Percentiles rank a stretch among this genome's conserved stretches.
Conservation (phyloP, 2,329 filamentous ascomycete genomes). For the Metarhizium rileyi region DNA sequence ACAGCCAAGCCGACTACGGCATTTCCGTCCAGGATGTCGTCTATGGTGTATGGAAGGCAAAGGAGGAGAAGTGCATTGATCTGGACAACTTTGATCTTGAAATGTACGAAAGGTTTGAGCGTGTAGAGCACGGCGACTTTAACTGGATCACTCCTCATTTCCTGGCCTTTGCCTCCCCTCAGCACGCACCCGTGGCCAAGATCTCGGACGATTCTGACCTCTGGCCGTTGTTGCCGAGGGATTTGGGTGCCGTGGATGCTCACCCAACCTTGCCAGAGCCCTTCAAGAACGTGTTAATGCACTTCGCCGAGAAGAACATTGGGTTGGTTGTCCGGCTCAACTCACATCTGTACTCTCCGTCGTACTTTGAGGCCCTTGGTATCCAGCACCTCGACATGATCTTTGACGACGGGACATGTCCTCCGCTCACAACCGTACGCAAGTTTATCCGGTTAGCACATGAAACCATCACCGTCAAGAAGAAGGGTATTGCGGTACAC, state of each 20-base stretch:
- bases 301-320: slow-evolving; percentile 82
- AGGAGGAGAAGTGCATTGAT: slow-evolving; percentile 86
- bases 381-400: slow-evolving; percentile 99
- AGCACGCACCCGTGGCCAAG: slow-evolving; percentile 65
- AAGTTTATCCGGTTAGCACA: slow-evolving; percentile 94
- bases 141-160: slow-evolving; percentile 98
- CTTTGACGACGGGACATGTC: slow-evolving; percentile 96
- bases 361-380: slow-evolving; percentile 92
- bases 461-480: slow-evolving; percentile 82
- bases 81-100: slow-evolving; percentile 92
- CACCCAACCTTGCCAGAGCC: slow-evolving; percentile 66
- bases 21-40: slow-evolving; percentile 95
- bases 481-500: slow-evolving; percentile 92
- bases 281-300: slow-evolving; percentile 91
- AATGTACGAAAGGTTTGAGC: slow-evolving; percentile 92
- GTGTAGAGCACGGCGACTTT: slow-evolving; percentile 98
- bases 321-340: slow-evolving; percentile 92
- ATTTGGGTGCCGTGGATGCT: slow-evolving; percentile 59
- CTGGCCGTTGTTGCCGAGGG: slow-evolving; percentile 66
- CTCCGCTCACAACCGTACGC: slow-evolving; percentile 75
- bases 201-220: slow-evolving; percentile 64
- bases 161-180: slow-evolving; percentile 90
- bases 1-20: slow-evolving; percentile 95
- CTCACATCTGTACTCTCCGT: slow-evolving; percentile 88
- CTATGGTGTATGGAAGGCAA: slow-evolving; percentile 97